A percentile compares a stretch with the other conserved stretches of the same genome.
Conservation (phyloP, 169 alveolate species). For the Cryptosporidium felis region DNA sequence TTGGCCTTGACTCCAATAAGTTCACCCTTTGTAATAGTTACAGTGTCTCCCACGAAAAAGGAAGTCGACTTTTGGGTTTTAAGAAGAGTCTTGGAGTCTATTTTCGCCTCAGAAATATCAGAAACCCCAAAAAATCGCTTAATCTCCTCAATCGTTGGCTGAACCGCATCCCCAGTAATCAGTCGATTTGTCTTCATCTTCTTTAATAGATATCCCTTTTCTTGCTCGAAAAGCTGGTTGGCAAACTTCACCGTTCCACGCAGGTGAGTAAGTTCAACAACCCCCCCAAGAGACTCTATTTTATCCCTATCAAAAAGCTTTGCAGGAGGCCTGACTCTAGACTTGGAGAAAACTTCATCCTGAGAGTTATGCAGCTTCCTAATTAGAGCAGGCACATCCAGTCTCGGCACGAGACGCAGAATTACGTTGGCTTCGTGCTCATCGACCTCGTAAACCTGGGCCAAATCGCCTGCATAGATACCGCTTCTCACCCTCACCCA, state of each 20-base stretch:
- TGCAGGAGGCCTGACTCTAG: conserved; percentile 76
- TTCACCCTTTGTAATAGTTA: conserved; percentile 82
- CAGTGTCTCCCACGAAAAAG: conserved; percentile 82
- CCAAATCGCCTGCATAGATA: conserved; percentile 82
- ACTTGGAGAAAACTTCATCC: conserved; percentile 1
- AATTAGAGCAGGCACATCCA: conserved; percentile 68
- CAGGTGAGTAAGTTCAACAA: conserved; percentile 82
- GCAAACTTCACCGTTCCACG: conserved; percentile 86
- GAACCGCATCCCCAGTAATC: conserved; percentile 76
- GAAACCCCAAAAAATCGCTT: conserved; percentile 77
- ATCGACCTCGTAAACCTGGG: conserved; percentile 84
- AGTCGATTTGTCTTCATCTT: conserved; percentile 81
- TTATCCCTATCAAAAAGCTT: conserved; percentile 82
- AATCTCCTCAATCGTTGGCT: conserved; percentile 83
- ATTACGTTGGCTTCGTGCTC: conserved; percentile 81
- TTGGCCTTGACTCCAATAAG: conserved; percentile 79
- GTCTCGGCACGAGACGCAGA: conserved; percentile 83
- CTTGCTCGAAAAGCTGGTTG: conserved; percentile 81
- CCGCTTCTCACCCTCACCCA: conserved; percentile 84
- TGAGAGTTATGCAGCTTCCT: conserved; percentile 19
- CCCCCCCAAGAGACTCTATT: conserved; percentile 83
- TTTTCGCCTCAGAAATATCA: conserved; percentile 73
- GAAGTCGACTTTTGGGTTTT: conserved; percentile 75
- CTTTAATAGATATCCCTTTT: conserved; percentile 81
- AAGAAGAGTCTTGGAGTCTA: conserved; percentile 34